A percentile compares a stretch with the other conserved stretches of the same genome.
Conservation (phyloP, 202 grass and related monocot species). For the Bolboschoenoplectus hybrid region DNA sequence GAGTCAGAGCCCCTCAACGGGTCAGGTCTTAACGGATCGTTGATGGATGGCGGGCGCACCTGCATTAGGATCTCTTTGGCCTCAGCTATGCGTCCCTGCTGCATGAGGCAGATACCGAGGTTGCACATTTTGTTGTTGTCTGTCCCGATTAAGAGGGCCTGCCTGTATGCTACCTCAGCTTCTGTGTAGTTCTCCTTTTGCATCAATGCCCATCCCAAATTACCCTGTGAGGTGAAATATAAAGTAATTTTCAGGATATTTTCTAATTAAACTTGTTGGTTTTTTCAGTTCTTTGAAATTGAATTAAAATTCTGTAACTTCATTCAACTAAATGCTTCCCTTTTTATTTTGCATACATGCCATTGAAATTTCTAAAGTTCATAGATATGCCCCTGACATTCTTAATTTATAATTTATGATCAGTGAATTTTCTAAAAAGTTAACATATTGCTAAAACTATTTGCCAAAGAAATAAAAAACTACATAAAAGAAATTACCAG, state of each 20-base stretch:
- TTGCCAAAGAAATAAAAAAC: neutral
- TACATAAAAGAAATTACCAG: slow-evolving; percentile 51
- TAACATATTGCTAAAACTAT: neutral
- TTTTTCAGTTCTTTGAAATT: neutral
- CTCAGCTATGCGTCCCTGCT: slow-evolving; percentile 77
- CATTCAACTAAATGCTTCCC: neutral
- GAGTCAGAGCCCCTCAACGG: slow-evolving; percentile 81
- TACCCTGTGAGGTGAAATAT: slow-evolving; percentile 58
- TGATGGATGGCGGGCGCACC: slow-evolving; percentile 60
- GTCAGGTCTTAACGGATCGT: slow-evolving; percentile 43
- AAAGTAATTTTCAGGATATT: slow-evolving; percentile 24
- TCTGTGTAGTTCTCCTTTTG: slow-evolving; percentile 95
- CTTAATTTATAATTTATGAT: neutral
- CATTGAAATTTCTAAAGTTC: neutral
- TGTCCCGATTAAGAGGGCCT: slow-evolving; percentile 70
- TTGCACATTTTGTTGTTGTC: slow-evolving; percentile 99
- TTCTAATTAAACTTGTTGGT: neutral
- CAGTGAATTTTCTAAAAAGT: neutral
- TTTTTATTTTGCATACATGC: neutral
- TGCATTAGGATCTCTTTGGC: slow-evolving; percentile 96
- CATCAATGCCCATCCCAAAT: slow-evolving; percentile 98
- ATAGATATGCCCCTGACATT: neutral
- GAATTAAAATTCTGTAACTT: neutral
- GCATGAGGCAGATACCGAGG: slow-evolving; percentile 92
- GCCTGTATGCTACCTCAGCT: slow-evolving; percentile 78